A percentile compares a stretch with the other conserved stretches of the same genome.
phyloP scores from a whole-genome alignment of 2,329 filamentous ascomycete genomes.

The Colletotrichum nymphaeae region DNA sequence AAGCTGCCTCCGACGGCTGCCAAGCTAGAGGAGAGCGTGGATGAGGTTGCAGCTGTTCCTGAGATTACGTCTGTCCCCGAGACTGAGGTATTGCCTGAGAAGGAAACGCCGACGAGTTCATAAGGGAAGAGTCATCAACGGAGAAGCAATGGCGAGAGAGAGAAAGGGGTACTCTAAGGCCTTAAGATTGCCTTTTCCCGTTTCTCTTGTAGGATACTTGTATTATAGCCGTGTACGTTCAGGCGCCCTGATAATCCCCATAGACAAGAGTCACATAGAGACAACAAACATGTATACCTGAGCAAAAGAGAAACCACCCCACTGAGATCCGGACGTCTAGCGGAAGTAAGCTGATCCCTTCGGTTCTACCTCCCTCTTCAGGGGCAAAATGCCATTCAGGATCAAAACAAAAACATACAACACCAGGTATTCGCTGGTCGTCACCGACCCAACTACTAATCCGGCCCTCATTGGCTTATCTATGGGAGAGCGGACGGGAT shows the following conservation, averaged over 20 bases:
- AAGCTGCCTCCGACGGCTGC: background rate
- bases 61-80: background rate
- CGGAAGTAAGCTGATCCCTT: background rate
- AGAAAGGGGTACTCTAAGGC: background rate
- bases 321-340: background rate
- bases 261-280: background rate
- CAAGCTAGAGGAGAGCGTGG: background rate
- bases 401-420: background rate
- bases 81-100: background rate
- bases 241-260: background rate
- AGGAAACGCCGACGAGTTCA: background rate
- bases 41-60: background rate
- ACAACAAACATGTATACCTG: background rate
- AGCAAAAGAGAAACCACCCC: background rate
- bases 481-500: constrained; percentile 35
- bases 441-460: constrained; percentile 29
- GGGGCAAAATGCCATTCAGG: no score
- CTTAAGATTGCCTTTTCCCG: background rate
- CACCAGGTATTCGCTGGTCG: background rate
- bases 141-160: background rate
- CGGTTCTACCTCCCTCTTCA: no score
- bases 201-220: background rate
- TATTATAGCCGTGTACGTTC: background rate
- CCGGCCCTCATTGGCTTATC: constrained; percentile 29
- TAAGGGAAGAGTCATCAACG: background rate